phyloP scores from a whole-genome alignment of 78 protist genomes.

The Dictyostelium capitatum region DNA sequence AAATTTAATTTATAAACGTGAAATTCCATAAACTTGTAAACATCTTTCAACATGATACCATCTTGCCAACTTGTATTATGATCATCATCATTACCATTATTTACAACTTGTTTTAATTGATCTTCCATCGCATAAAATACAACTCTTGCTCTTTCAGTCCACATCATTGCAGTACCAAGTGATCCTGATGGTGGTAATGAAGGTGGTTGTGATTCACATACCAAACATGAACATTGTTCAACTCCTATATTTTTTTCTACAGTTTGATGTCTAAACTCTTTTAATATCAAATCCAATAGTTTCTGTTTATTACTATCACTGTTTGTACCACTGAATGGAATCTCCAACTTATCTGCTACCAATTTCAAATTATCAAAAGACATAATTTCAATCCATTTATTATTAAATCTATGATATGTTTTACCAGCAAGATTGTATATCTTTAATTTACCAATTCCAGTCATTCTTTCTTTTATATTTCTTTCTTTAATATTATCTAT shows the following conservation, averaged over 20 bases:
- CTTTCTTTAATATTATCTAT: too few species aligned
- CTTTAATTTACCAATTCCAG: background rate
- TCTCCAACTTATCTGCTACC: background rate
- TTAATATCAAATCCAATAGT: background rate
- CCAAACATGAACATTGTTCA: background rate
- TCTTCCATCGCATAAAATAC: background rate
- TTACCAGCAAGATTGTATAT: background rate
- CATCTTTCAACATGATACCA: background rate
- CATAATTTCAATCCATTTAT: background rate
- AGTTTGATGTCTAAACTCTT: background rate
- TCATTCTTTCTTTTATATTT: too few species aligned
- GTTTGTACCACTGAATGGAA: background rate
- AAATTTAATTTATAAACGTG: background rate
- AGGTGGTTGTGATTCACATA: background rate
- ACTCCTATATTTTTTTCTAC: background rate
- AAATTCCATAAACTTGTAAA: background rate
- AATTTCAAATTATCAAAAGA: background rate
- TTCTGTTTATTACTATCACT: background rate
- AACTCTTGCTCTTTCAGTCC: conserved; percentile 4
- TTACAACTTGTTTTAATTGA: background rate
- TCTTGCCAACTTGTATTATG: background rate
- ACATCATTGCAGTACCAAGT: background rate
- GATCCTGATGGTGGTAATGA: background rate
- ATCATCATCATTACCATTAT: too few species aligned
- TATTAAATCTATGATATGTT: background rate